Percentiles rank a stretch among this genome's conserved stretches.
Evolutionary conservation across 768 basidiomycete species (phyloP).

Genomic region (Pholiota microspora): DNA sequence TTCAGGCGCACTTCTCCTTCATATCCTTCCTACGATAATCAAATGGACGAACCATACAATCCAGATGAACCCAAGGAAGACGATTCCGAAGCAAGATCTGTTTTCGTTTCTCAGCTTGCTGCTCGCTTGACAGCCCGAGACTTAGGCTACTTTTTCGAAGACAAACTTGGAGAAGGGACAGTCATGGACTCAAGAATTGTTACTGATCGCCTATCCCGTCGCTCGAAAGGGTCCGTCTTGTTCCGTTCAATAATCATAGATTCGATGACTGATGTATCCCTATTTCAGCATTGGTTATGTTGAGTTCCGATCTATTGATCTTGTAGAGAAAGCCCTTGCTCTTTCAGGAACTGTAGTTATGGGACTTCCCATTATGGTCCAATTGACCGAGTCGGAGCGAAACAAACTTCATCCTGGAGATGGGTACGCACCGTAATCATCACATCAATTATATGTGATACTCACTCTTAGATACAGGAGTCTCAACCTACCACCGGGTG

Average conservation of each 20-base stretch:
- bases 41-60: slow-evolving; percentile 66
- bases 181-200: slow-evolving; percentile 97
- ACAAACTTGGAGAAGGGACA: slow-evolving; percentile 88
- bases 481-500: slow-evolving; percentile 81
- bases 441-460: background rate
- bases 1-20: slow-evolving; percentile 70
- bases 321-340: slow-evolving; percentile 87
- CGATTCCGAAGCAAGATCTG: slow-evolving; percentile 96
- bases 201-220: slow-evolving; percentile 89
- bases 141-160: slow-evolving; percentile 98
- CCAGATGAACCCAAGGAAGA: slow-evolving; percentile 91
- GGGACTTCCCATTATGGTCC: slow-evolving; percentile 96
- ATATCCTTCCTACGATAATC: slow-evolving; percentile 52
- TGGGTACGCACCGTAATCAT: slow-evolving; percentile 44
- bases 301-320: slow-evolving; percentile 88
- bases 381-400: slow-evolving; percentile 95
- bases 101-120: slow-evolving; percentile 98
- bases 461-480: slow-evolving; percentile 44
- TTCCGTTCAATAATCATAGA: background rate
- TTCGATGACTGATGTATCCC: slow-evolving; percentile 8
- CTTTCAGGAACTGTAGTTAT: slow-evolving; percentile 95
- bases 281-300: slow-evolving; percentile 89
- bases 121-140: slow-evolving; percentile 96
- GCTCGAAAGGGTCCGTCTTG: slow-evolving; percentile 89
- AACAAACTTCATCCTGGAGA: slow-evolving; percentile 88